Evolutionary conservation across 148 eudicot genomes (phyloP), one percentile per base, ranked within the genome.

Genomic region (Cornus kousa): DNA sequence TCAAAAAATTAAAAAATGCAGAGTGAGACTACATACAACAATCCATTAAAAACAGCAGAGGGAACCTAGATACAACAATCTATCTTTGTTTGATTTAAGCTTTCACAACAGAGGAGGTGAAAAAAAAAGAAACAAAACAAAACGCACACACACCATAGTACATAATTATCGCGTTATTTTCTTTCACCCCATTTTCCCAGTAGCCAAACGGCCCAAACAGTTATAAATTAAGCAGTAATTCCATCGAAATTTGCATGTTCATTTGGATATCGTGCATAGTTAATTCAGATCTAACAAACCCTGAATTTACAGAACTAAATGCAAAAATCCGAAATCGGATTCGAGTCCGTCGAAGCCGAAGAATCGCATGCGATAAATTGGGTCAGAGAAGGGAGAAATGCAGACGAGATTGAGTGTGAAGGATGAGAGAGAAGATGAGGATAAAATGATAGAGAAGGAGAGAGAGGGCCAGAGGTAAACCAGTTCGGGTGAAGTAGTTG

Each of bases 331-430:
- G 68, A 90, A 93, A 66, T 93, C 97, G 31, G 97, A 86, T 28
- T 91, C 94, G 57, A 90, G 87, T 1, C 83, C 88, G 48, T 91
- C 91, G 43, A 89, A 85, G 5, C 94, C 94, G 76, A 93, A 91
- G 67, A 88, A 93, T 22, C 85, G 82, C 78, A 88, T 75, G 1
- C 96, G 89, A 10, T 94, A 87, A 70, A 74, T 57, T 35, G 84
- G 87, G 74, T 87, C 89, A 22, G 77, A 79, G 7, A 85, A 28
- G 1, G 88, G 71, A 2, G 88, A 85, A 74, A 87, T 81, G 53
- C 94, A 94, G 24, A 92, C 88, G 67, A 88, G 86, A 78, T 86
- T 84, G 92, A 57, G 92, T 77, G 72, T 79, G 86, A 33, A 87
- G 69, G 71, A 86, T 69, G 60, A 86, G 76, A 39, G 97, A 87